A percentile compares a stretch with the other conserved stretches of the same genome.
These are phyloP conservation scores for Vinca major DNA, from an alignment of 305 asterid species.

Conservation along the genomic window DNA sequence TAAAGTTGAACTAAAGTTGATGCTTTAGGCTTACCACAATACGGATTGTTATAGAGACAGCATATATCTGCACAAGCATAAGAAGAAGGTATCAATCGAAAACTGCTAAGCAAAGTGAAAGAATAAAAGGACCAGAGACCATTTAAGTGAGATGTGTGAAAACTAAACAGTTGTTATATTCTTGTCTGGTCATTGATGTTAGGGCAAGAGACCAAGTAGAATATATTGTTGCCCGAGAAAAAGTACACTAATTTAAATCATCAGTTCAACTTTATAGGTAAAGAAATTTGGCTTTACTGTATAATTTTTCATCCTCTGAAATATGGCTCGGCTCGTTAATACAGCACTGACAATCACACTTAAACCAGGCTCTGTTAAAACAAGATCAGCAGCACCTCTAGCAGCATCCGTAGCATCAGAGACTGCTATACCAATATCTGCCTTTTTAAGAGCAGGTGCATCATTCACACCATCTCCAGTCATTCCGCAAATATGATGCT, in stretches of 20 bases:
- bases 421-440: conserved; percentile 30
- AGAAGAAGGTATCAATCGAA: not conserved
- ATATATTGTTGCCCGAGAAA: too few relatives aligned
- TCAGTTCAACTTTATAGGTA: not conserved
- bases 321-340: conserved; percentile 27
- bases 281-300: conserved; percentile 16
- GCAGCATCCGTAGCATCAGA: conserved; percentile 33
- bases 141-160: not conserved
- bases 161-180: not conserved
- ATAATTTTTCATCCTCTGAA: conserved; percentile 30
- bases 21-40: conserved; percentile 23
- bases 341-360: conserved; percentile 30
- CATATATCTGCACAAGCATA: conserved; percentile 25
- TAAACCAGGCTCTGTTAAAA: conserved; percentile 29
- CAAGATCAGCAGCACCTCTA: conserved; percentile 29
- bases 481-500: conserved; percentile 26
- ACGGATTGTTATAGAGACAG: conserved; percentile 26
- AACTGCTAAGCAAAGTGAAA: not conserved
- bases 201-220: too few relatives aligned
- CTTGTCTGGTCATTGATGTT: too few relatives aligned
- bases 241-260: not conserved
- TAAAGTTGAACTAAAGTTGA: not conserved
- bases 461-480: conserved; percentile 33
- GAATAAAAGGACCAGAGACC: not conserved
- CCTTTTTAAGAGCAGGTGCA: conserved; percentile 31